Percentiles rank a stretch among this genome's conserved stretches.
Conservation (phyloP, 2,329 filamentous ascomycete species). For the Cytospora schulzeri region DNA sequence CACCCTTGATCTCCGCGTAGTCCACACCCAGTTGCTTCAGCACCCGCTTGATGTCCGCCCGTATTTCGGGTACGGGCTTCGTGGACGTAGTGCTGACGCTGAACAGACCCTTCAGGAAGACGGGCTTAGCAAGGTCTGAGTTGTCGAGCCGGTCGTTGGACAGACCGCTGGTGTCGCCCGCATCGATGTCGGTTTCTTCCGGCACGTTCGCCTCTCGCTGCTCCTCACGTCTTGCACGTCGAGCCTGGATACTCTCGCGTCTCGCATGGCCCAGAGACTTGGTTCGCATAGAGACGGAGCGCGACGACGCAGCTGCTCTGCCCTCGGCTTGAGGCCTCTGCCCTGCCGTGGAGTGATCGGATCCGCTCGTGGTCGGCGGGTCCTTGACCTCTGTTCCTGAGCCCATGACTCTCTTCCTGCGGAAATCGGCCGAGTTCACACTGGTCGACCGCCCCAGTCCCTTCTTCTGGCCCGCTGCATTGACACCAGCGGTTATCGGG, state of each 20-base stretch:
- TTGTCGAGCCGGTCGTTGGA: slow-evolving; percentile 63
- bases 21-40: slow-evolving; percentile 87
- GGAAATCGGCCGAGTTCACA: slow-evolving; percentile 84
- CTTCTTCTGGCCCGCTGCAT: slow-evolving; percentile 61
- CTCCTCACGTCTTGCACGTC: slow-evolving; percentile 74
- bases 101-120: slow-evolving; percentile 94
- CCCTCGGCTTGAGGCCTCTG: slow-evolving; percentile 44
- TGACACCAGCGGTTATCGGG: slow-evolving; percentile 62
- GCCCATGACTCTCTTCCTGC: slow-evolving; percentile 57
- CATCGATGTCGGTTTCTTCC: slow-evolving; percentile 86
- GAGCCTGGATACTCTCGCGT: slow-evolving; percentile 87
- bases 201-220: slow-evolving; percentile 42
- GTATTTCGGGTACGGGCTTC: slow-evolving; percentile 83
- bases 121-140: slow-evolving; percentile 85
- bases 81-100: slow-evolving; percentile 96
- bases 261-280: slow-evolving; percentile 89
- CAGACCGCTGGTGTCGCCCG: slow-evolving; percentile 62
- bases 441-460: slow-evolving; percentile 85
- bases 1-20: slow-evolving; percentile 88
- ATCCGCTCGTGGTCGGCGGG: slow-evolving; percentile 74
- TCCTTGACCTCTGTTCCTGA: slow-evolving; percentile 52
- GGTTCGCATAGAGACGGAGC: slow-evolving; percentile 69
- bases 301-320: slow-evolving; percentile 54
- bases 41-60: slow-evolving; percentile 87
- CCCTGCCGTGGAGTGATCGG: slow-evolving; percentile 70